Conservation (phyloP, 164 flowering plant genomes). For the Cinnamomum chago region DNA sequence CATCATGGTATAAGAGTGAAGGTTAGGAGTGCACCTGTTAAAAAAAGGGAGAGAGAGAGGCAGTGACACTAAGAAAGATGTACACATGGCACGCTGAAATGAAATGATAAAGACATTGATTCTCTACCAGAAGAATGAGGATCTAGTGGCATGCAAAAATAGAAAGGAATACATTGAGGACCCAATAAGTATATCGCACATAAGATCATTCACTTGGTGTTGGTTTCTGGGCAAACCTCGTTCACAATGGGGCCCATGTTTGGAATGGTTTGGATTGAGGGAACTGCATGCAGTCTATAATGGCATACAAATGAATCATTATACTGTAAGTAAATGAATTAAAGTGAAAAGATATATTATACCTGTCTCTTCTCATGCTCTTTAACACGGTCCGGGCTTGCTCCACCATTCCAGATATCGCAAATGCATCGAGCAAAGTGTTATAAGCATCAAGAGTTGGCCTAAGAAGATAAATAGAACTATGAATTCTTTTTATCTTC, state of each 20-base stretch:
- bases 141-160: background rate
- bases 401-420: constrained; percentile 95
- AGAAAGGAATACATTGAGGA: background rate
- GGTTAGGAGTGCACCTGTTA: constrained; percentile 73
- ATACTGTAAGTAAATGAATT: background rate
- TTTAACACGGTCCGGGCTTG: constrained; percentile 83
- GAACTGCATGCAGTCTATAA: background rate
- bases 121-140: background rate
- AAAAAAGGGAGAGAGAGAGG: background rate
- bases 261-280: background rate
- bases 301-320: background rate
- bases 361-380: constrained; percentile 97
- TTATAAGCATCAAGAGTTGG: constrained; percentile 93
- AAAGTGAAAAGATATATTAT: background rate
- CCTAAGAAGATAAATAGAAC: constrained; percentile 32
- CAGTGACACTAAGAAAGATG: background rate
- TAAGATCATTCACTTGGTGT: no score
- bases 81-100: background rate
- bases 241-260: background rate
- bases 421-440: constrained; percentile 94
- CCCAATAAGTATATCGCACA: background rate
- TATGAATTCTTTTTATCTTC: background rate
- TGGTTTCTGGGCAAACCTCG: no score
- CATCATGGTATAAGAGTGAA: constrained; percentile 91
- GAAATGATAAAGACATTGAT: background rate